Evolutionary conservation across 495 filamentous ascomycete genomes (phyloP).

Genomic region (Niebla homalea): DNA sequence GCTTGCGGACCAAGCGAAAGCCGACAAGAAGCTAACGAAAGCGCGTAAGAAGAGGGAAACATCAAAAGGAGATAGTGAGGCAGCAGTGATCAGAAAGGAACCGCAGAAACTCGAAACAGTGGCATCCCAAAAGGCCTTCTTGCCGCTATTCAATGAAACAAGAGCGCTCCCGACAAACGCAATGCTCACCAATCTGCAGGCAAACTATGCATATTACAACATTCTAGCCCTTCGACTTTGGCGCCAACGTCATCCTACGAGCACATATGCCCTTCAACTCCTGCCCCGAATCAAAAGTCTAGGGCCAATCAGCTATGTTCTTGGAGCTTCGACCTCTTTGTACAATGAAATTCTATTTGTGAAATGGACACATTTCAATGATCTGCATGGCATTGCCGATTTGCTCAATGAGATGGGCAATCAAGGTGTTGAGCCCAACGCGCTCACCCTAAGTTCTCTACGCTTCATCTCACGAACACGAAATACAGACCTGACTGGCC

Average conservation of each 20-base stretch:
- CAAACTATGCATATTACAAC: slow-evolving; percentile 54
- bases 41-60: slow-evolving; percentile 5
- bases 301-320: slow-evolving; percentile 53
- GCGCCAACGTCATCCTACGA: slow-evolving; percentile 46
- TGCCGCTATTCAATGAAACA: not conserved
- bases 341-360: slow-evolving; percentile 61
- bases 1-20: slow-evolving; percentile 9
- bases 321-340: slow-evolving; percentile 57
- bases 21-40: slow-evolving; percentile 1
- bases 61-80: not conserved
- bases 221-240: slow-evolving; percentile 50
- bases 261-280: slow-evolving; percentile 46
- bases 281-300: slow-evolving; percentile 58
- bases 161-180: slow-evolving; percentile 1
- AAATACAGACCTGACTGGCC: slow-evolving; percentile 12
- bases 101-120: not conserved
- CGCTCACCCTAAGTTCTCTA: slow-evolving; percentile 41
- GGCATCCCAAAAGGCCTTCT: not conserved
- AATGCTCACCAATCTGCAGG: slow-evolving; percentile 42
- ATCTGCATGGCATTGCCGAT: slow-evolving; percentile 45
- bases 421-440: slow-evolving; percentile 49
- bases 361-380: slow-evolving; percentile 47
- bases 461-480: slow-evolving; percentile 19
- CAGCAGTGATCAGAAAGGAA: not conserved
- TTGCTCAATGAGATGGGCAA: slow-evolving; percentile 67